phyloP scores from a whole-genome alignment of 2,329 filamentous ascomycete species.

The Arthrobotrys sphaeroides region DNA sequence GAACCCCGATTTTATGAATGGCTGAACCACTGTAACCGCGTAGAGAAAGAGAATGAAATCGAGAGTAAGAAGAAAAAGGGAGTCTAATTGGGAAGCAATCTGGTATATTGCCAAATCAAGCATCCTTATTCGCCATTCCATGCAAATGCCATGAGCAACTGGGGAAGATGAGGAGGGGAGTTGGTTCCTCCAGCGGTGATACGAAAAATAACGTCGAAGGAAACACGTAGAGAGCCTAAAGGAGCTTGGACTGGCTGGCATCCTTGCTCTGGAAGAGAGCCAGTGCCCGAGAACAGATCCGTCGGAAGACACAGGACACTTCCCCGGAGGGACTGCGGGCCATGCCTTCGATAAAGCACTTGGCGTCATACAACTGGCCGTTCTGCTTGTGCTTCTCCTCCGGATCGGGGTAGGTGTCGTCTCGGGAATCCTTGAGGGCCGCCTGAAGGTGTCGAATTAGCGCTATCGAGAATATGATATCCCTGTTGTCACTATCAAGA shows the following conservation, averaged over 20 bases:
- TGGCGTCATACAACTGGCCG: slow-evolving; percentile 18
- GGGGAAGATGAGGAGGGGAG: slow-evolving; percentile 5
- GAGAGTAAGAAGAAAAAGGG: slow-evolving; percentile 13
- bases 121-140: slow-evolving; percentile 51
- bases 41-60: slow-evolving; percentile 27
- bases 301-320: slow-evolving; percentile 39
- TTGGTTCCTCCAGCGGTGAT: background rate
- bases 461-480: slow-evolving; percentile 48
- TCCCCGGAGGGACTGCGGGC: slow-evolving; percentile 40
- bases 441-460: slow-evolving; percentile 38
- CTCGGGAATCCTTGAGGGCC: slow-evolving; percentile 32
- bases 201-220: slow-evolving; percentile 20
- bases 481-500: slow-evolving; percentile 45
- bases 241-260: slow-evolving; percentile 14
- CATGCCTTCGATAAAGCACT: slow-evolving; percentile 40
- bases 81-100: slow-evolving; percentile 40
- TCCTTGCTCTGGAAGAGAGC: slow-evolving; percentile 45
- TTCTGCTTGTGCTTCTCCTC: slow-evolving; percentile 28
- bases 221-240: slow-evolving; percentile 12
- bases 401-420: slow-evolving; percentile 39
- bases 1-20: slow-evolving; percentile 54
- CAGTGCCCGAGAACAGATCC: slow-evolving; percentile 44
- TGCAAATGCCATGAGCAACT: slow-evolving; percentile 46
- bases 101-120: slow-evolving; percentile 49
- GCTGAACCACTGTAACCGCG: slow-evolving; percentile 40